A percentile compares a stretch with the other conserved stretches of the same genome.
Evolutionary conservation across 2,329 filamentous ascomycete genomes (phyloP).

Genomic region (Plenodomus biglobosus): DNA sequence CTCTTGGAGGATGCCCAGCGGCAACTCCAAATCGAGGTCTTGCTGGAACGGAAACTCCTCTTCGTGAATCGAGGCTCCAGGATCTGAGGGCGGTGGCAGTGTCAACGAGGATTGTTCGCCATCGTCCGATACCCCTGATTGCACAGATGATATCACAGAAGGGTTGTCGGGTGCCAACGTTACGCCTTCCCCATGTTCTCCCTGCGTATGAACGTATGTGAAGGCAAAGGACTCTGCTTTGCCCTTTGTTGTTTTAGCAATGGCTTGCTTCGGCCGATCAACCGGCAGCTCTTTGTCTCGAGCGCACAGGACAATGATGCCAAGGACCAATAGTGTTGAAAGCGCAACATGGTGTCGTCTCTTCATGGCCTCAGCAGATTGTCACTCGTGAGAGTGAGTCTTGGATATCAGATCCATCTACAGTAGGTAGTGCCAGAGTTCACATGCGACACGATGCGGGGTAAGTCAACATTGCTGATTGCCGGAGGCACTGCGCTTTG

Average conservation of each 20-base stretch:
- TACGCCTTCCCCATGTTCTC: background rate
- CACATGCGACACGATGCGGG: background rate
- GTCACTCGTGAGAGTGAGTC: background rate
- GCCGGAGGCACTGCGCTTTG: too few species aligned
- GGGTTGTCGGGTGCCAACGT: background rate
- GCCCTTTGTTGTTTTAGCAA: background rate
- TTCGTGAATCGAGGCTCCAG: background rate
- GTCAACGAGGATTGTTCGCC: too few species aligned
- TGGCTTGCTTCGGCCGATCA: background rate
- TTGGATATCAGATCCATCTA: background rate
- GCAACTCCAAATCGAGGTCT: constrained; percentile 30
- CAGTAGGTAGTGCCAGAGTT: background rate
- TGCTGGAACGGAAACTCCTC: constrained; percentile 29
- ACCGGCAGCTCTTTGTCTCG: constrained; percentile 1
- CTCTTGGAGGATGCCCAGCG: constrained; percentile 14
- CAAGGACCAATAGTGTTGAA: constrained; percentile 8
- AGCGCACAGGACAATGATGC: constrained; percentile 2
- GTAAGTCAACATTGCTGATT: too few species aligned
- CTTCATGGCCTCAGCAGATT: constrained; percentile 4
- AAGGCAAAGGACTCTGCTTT: background rate
- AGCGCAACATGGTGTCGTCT: constrained; percentile 10
- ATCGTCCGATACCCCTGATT: too few species aligned
- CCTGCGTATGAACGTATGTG: background rate
- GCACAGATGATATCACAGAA: background rate
- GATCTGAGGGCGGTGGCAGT: background rate